phyloP scores from a whole-genome alignment of 331 rosid species.

The Malus hybrid region DNA sequence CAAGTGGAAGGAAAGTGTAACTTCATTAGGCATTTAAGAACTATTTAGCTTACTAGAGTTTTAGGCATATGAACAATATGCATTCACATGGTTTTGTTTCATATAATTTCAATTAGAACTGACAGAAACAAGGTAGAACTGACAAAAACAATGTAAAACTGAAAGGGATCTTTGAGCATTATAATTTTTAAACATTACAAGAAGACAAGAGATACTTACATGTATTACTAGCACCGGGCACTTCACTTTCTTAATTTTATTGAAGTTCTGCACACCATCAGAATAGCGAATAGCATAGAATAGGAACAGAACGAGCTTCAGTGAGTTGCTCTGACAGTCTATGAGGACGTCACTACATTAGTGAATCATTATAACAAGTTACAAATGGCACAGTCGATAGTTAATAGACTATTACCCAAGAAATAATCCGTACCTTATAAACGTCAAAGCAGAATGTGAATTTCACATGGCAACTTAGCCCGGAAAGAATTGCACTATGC shows the following conservation, averaged over 20 bases:
- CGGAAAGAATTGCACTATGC: conserved; percentile 94
- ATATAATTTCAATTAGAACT: neutral
- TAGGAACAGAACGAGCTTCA: neutral
- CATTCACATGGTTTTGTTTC: neutral
- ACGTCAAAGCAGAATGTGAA: conserved; percentile 86
- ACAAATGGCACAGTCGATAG: too few species aligned
- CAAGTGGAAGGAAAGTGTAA: neutral
- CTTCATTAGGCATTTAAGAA: neutral
- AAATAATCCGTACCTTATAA: conserved; percentile 64
- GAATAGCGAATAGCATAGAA: conserved; percentile 2
- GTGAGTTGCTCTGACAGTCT: neutral
- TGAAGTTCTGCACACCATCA: conserved; percentile 63
- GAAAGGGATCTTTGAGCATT: neutral
- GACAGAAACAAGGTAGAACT: neutral
- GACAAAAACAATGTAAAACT: neutral
- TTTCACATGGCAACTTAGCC: conserved; percentile 86
- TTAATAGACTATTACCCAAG: neutral
- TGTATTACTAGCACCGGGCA: conserved; percentile 97
- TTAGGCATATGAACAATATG: neutral
- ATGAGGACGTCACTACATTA: neutral
- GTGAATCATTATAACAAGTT: too few species aligned
- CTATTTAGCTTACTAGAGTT: neutral
- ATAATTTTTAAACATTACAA: neutral
- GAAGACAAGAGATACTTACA: conserved; percentile 52
- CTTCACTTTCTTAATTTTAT: conserved; percentile 91